Evolutionary conservation across 345 rosid genomes (phyloP).

Genomic region (Raphanus sativus): DNA sequence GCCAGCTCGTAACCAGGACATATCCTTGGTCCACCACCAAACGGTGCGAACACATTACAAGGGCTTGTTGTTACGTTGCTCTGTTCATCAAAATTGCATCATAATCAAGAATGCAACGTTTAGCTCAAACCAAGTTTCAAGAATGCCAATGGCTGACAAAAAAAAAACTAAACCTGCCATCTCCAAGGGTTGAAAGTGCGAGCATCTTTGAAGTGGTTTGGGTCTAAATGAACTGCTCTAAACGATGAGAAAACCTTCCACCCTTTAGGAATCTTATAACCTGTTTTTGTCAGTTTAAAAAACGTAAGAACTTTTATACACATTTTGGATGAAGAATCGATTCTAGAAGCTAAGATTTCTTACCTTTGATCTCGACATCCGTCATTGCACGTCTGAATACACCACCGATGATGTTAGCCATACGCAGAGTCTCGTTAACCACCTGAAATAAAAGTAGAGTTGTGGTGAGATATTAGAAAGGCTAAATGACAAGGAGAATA

Average conservation of each 20-base stretch:
- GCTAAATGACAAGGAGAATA: not conserved
- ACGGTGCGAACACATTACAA: conserved; percentile 50
- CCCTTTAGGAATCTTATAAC: conserved; percentile 85
- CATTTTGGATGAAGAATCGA: not conserved
- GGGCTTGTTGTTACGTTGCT: conserved; percentile 48
- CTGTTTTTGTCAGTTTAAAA: conserved; percentile 37
- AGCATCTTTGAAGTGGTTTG: conserved; percentile 79
- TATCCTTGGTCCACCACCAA: conserved; percentile 62
- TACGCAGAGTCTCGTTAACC: conserved; percentile 83
- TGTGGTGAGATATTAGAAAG: not conserved
- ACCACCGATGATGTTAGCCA: conserved; percentile 89
- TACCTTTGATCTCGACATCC: conserved; percentile 78
- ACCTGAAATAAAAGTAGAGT: conserved; percentile 49
- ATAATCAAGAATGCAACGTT: not conserved
- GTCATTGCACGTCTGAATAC: conserved; percentile 79
- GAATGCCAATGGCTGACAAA: not conserved
- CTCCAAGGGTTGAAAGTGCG: conserved; percentile 96
- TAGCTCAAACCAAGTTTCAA: not conserved
- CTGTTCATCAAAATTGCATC: conserved; percentile 33
- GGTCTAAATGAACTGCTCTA: conserved; percentile 87
- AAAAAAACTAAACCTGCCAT: conserved; percentile 52
- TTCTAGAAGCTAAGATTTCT: not conserved
- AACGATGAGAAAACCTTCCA: conserved; percentile 98
- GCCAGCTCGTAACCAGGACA: conserved; percentile 71
- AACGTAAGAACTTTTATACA: not conserved